Base-by-base conservation (phyloP, 2,329 filamentous ascomycete species). In the Aspergillus sp. region DNA sequence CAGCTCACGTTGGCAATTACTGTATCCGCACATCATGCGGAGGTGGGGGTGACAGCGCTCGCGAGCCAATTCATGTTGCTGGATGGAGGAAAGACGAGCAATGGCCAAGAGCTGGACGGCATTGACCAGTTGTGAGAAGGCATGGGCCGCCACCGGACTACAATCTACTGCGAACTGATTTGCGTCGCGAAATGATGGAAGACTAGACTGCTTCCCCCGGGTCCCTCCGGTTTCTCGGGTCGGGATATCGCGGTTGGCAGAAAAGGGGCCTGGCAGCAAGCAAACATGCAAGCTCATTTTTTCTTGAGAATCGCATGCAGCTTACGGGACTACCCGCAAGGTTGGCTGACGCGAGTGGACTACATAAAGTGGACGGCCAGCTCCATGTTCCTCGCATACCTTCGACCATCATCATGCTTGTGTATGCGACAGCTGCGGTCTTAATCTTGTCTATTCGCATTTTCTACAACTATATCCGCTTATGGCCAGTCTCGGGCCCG, bases 401-500 rank as follows among this genome's bases (percentile, higher is more conserved):
- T n/a, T 22, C 33, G 35, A 42, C 27, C 25, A 13, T 5, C 38
- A 32, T 20, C 46, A 57, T 58, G 56, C 37, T 45, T 41, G 46
- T 38, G 42, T 41, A 56, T 37, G 49, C 45, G n/a, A 4, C 51
- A 15, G 22, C 48, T 22, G 25, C 49, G 22, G n/a, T 49, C 12
- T 4, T 53, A 6, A 19, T 53, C 5, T 43, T 46, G 3, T 12
- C 50, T 13, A 22, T 15, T 25, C 42, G 46, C 39, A 6, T 48
- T 2, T 43, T 58, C 17, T 46, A 46, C 37, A 56, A 58, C 37
- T 50, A 56, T 25, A 23, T 27, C 4, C 49, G 47, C 44, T 41
- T 59, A 44, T 43, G 45, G 22, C 41, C 25, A 2, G 45, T 56
- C 32, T 53, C 53, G 7, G 54, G 56, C 5, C 56, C 57, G 10